Conservation (phyloP, 768 basidiomycete genomes). For the Kwoniella sp. region DNA sequence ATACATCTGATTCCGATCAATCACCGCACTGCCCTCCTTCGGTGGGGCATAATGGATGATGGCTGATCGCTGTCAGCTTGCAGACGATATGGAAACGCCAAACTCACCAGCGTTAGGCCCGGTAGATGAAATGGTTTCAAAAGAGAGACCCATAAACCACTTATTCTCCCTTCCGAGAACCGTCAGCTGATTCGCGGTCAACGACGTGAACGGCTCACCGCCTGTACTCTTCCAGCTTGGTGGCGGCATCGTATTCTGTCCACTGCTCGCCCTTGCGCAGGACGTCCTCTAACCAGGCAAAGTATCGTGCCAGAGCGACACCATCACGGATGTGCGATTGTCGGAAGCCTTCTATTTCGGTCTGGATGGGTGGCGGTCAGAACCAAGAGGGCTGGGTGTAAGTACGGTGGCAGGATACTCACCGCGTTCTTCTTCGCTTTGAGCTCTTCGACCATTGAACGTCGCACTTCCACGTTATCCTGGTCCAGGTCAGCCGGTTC, state of each 20-base stretch:
- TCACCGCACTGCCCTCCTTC: slow-evolving; percentile 64
- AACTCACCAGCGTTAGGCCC: slow-evolving; percentile 82
- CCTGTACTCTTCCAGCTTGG: slow-evolving; percentile 71
- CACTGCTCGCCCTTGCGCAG: slow-evolving; percentile 60
- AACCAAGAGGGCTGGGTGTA: neutral
- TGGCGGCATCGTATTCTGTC: slow-evolving; percentile 75
- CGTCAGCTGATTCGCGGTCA: neutral
- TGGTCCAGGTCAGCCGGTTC: slow-evolving; percentile 32
- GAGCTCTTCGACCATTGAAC: slow-evolving; percentile 68
- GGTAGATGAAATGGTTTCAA: slow-evolving; percentile 84
- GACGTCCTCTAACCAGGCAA: slow-evolving; percentile 88
- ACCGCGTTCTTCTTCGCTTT: slow-evolving; percentile 52
- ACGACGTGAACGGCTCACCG: slow-evolving; percentile 57
- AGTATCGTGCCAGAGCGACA: slow-evolving; percentile 75
- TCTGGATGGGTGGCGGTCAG: slow-evolving; percentile 29
- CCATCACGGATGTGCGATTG: slow-evolving; percentile 86
- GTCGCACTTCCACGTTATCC: slow-evolving; percentile 61
- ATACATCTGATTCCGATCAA: slow-evolving; percentile 62
- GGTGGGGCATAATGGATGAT: slow-evolving; percentile 92
- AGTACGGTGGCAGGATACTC: slow-evolving; percentile 1
- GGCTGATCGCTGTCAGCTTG: slow-evolving; percentile 53
- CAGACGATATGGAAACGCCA: neutral
- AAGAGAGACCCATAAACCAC: slow-evolving; percentile 80
- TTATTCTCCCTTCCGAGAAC: slow-evolving; percentile 60
- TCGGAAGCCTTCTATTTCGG: slow-evolving; percentile 84